Evolutionary conservation across 225 moss, liverwort and hornwort genomes (phyloP).

Genomic region (Pleurozium schreberi): DNA sequence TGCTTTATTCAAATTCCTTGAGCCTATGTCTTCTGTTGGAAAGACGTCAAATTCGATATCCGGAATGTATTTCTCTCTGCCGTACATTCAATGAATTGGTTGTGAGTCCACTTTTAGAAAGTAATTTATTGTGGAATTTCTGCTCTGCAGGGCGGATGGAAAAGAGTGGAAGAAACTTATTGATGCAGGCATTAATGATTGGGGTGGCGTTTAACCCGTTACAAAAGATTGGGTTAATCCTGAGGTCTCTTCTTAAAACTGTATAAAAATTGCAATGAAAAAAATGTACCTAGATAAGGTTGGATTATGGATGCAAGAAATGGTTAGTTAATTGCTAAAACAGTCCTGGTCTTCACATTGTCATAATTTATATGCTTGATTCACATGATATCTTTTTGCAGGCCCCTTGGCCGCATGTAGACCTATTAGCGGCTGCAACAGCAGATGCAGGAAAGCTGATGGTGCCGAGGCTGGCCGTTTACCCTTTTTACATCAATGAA

Average conservation of each 20-base stretch:
- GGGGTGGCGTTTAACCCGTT: slow-evolving; percentile 85
- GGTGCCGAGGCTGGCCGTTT: slow-evolving; percentile 71
- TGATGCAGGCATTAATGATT: slow-evolving; percentile 85
- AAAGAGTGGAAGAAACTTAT: slow-evolving; percentile 71
- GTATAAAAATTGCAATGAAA: not conserved
- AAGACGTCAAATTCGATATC: not conserved
- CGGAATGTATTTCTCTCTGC: not conserved
- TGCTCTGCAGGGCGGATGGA: slow-evolving; percentile 36
- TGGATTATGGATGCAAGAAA: not conserved
- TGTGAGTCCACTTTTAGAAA: not conserved
- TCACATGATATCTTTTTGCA: slow-evolving; percentile 20
- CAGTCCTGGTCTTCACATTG: not conserved
- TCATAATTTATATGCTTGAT: not conserved
- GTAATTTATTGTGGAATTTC: not conserved
- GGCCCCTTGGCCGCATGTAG: slow-evolving; percentile 90
- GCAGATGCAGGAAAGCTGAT: slow-evolving; percentile 64
- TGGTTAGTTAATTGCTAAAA: not conserved
- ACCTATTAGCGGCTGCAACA: slow-evolving; percentile 70
- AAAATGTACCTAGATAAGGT: not conserved
- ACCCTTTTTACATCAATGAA: slow-evolving; percentile 48
- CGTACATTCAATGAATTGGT: not conserved
- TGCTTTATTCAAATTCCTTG: not conserved
- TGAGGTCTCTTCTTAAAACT: slow-evolving; percentile 36
- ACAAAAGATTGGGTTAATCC: slow-evolving; percentile 92
- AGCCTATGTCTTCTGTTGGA: not conserved